Base-by-base conservation (phyloP, 2,329 filamentous ascomycete genomes). In the Pseudofabraea citricarpa region DNA sequence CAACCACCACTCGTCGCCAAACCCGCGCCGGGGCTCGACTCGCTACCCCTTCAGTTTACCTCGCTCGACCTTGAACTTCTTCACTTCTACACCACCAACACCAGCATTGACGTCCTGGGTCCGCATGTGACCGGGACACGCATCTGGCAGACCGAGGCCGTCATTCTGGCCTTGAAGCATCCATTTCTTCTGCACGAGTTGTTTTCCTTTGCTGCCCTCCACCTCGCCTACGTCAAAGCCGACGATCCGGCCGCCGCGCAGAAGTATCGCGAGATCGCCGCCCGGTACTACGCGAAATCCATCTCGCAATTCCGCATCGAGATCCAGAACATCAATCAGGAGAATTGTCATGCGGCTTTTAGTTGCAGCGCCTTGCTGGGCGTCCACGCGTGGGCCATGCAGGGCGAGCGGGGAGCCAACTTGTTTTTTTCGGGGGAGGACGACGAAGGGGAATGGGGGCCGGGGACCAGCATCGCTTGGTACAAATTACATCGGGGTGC, bases 241-340 rank as follows among this genome's bases (percentile, higher is more conserved):
- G 26, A 36, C 1, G 40, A 44, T 16, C 50, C 55, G 15, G 13
- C 3, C 36, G 40, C 4, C 44, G 49, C 6, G 41, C 43, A 18
- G 46, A 49, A 7, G 46, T 49, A 33, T 61, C 58, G 32, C 51
- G 40, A 32, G 45, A 53, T 35, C 55, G 64, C 38, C 57, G 64
- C 8, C 8, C 55, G 58, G 1, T 47, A 55, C 13, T 47, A 59
- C 21, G 50, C 57, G 41, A 59, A 49, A 15, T 50, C 50, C 24
- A 47, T 62, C 6, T 41, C 40, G n/a, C 35, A 43, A 5, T 61
- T 60, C 46, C 57, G 56, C 33, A 36, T 50, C 13, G 50, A 54
- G 48, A 33, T 81, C 74, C 24, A 76, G 75, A 7, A 64, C 66
- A 56, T 64, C 64, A 37, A 56, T 58, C 10, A 61, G 62, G 47